phyloP scores from a whole-genome alignment of 2,329 filamentous ascomycete genomes.

The Hypoxylon sp. region DNA sequence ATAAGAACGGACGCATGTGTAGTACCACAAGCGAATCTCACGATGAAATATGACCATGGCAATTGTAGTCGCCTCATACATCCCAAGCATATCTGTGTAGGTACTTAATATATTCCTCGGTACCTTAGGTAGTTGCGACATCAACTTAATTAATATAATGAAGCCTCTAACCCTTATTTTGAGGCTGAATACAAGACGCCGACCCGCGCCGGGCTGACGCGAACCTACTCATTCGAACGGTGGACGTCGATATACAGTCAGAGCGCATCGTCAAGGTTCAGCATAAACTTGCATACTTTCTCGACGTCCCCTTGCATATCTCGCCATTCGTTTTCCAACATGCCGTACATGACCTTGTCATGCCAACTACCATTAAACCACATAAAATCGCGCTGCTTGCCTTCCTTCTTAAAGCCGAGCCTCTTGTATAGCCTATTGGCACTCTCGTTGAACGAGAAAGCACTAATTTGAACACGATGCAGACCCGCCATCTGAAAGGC shows the following conservation, averaged over 20 bases:
- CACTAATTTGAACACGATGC: slow-evolving; percentile 55
- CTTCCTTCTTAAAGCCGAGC: slow-evolving; percentile 57
- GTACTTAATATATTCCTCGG: too few relatives aligned
- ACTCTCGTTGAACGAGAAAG: slow-evolving; percentile 54
- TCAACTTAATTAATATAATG: background rate
- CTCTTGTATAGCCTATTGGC: slow-evolving; percentile 54
- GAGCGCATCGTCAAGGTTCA: too few relatives aligned
- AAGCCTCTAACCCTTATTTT: background rate
- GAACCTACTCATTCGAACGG: background rate
- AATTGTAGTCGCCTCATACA: too few relatives aligned
- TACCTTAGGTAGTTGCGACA: too few relatives aligned
- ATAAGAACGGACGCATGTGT: slow-evolving; percentile 58
- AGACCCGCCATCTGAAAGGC: slow-evolving; percentile 55
- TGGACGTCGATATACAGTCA: too few relatives aligned
- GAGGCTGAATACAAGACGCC: background rate
- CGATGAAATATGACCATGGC: slow-evolving; percentile 4
- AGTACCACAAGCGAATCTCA: background rate
- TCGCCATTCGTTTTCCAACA: slow-evolving; percentile 56
- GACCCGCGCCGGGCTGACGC: background rate
- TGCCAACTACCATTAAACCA: slow-evolving; percentile 57
- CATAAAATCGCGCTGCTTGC: slow-evolving; percentile 53
- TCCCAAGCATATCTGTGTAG: too few relatives aligned
- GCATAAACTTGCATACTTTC: too few relatives aligned
- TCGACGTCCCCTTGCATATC: slow-evolving; percentile 38
- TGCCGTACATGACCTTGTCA: slow-evolving; percentile 54